These are phyloP conservation scores for Arabidopsis hybrid DNA, from an alignment of 441 rosid species.

Conservation along the genomic window DNA sequence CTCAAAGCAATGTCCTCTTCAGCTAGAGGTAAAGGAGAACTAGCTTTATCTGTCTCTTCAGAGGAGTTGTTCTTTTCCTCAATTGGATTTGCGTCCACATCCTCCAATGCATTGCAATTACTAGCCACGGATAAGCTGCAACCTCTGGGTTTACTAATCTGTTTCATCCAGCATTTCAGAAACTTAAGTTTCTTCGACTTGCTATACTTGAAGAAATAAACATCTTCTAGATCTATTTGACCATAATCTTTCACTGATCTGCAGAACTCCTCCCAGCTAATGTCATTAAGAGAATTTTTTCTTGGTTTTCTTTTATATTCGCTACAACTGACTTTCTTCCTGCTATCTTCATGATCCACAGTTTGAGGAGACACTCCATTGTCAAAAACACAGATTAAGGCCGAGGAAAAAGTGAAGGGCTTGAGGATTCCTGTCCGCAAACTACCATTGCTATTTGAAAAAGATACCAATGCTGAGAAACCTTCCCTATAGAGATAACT, in stretches of 20 bases:
- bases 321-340: constrained; percentile 33
- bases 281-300: constrained; percentile 51
- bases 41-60: constrained; percentile 56
- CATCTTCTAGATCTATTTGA: constrained; percentile 64
- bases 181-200: constrained; percentile 79
- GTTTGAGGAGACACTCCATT: constrained; percentile 42
- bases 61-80: constrained; percentile 47
- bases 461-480: constrained; percentile 66
- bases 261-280: constrained; percentile 68
- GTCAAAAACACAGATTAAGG: constrained; percentile 55
- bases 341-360: constrained; percentile 42
- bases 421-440: constrained; percentile 65
- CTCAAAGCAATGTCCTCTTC: constrained; percentile 68
- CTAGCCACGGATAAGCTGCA: constrained; percentile 44
- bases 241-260: constrained; percentile 57
- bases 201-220: constrained; percentile 58
- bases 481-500: constrained; percentile 76
- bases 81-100: constrained; percentile 49
- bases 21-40: constrained; percentile 61
- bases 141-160: constrained; percentile 56
- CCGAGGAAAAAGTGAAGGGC: constrained; percentile 77
- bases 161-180: constrained; percentile 94
- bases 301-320: constrained; percentile 52
- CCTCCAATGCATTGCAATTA: constrained; percentile 43
- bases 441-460: constrained; percentile 55